Conservation (phyloP, 129 eudicot genomes). For the Escallonia herrerae region DNA sequence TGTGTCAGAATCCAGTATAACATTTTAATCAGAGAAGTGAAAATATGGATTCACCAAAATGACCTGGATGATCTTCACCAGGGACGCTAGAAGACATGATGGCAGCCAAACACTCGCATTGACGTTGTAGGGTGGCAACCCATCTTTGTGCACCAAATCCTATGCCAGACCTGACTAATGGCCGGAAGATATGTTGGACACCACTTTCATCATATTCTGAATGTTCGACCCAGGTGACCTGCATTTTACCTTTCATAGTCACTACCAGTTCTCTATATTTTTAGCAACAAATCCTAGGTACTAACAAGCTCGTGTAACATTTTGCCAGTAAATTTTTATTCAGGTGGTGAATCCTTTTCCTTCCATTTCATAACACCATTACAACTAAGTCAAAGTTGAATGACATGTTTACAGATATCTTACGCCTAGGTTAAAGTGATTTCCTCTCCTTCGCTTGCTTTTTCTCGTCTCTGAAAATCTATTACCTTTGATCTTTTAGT, state of each 20-base stretch:
- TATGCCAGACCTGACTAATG: conserved; percentile 62
- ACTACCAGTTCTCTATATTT: no score
- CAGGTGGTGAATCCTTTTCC: no score
- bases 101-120: conserved; percentile 46
- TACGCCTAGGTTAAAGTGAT: no score
- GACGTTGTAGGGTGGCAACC: conserved; percentile 64
- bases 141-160: conserved; percentile 82
- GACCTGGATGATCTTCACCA: conserved; percentile 54
- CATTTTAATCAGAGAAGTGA: background rate
- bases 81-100: conserved; percentile 39
- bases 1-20: background rate
- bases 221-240: conserved; percentile 88
- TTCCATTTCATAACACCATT: no score
- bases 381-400: no score
- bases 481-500: no score
- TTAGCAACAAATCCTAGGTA: background rate
- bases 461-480: no score
- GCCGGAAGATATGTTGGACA: conserved; percentile 51
- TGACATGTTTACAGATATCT: no score
- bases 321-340: no score
- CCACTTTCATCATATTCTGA: conserved; percentile 58
- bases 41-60: background rate
- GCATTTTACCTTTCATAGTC: conserved; percentile 6
- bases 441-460: no score
- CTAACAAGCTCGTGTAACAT: no score